Percentiles rank a stretch among this genome's conserved stretches.
These are phyloP conservation scores for Xylariales sp. DNA, from an alignment of 2,329 filamentous ascomycete genomes.

Conservation along the genomic window DNA sequence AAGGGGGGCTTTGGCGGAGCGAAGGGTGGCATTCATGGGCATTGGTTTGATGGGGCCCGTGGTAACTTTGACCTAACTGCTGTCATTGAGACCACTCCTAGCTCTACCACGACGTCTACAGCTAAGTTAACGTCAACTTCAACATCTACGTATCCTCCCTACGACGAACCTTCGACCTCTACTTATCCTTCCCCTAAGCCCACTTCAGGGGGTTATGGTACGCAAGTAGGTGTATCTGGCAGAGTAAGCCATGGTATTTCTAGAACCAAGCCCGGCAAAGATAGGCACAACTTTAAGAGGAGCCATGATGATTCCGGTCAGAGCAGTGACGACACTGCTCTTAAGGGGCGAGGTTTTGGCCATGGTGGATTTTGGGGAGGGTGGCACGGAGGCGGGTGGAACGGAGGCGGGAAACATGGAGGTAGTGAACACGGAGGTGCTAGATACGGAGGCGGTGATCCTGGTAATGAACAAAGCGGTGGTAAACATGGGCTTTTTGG, in stretches of 20 bases:
- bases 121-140: neutral
- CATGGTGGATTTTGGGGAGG: constrained; percentile 18
- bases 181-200: neutral
- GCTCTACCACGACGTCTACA: constrained; percentile 3
- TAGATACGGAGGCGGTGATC: neutral
- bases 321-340: neutral
- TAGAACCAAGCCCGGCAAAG: neutral
- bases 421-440: neutral
- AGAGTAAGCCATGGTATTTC: neutral
- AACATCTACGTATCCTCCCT: neutral
- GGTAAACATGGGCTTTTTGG: neutral
- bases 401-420: neutral
- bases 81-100: neutral
- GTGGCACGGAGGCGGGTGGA: constrained; percentile 4
- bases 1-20: neutral
- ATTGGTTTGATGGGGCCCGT: neutral
- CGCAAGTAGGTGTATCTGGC: neutral
- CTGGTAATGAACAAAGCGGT: too few relatives aligned
- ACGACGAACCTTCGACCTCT: neutral
- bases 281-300: neutral
- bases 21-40: neutral
- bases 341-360: constrained; percentile 23
- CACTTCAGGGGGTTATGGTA: neutral
- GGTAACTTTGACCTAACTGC: neutral
- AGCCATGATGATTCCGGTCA: neutral